A percentile compares a stretch with the other conserved stretches of the same genome.
Evolutionary conservation across 2,329 filamentous ascomycete genomes (phyloP).

Genomic region (Botryotinia convoluta): DNA sequence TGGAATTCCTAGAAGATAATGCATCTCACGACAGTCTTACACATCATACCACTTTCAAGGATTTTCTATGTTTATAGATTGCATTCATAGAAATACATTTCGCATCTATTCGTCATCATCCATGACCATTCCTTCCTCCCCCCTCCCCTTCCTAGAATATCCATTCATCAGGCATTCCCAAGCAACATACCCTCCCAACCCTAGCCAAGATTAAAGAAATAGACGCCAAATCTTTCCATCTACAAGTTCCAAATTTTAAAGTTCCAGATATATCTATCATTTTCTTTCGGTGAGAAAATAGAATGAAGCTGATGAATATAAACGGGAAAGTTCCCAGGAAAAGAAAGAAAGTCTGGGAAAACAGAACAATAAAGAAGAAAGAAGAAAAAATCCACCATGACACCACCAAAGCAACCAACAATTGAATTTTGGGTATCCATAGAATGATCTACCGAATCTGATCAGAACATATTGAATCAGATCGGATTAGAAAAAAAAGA

Average conservation of each 20-base stretch:
- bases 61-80: background rate
- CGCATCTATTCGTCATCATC: background rate
- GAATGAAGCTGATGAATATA: background rate
- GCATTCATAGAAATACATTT: background rate
- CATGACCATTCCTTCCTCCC: background rate
- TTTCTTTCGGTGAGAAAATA: background rate
- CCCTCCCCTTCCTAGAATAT: background rate
- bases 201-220: background rate
- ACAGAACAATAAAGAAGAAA: background rate
- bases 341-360: background rate
- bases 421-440: background rate
- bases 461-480: background rate
- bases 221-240: background rate
- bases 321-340: background rate
- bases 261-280: background rate
- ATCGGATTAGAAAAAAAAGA: background rate
- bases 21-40: background rate
- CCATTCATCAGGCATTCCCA: background rate
- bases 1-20: background rate
- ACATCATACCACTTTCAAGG: background rate
- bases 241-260: background rate
- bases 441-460: background rate
- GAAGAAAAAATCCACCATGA: background rate
- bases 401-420: background rate
- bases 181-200: background rate